Base-by-base conservation (phyloP, 2,329 filamentous ascomycete species). In the Dichotomopilus funicola region DNA sequence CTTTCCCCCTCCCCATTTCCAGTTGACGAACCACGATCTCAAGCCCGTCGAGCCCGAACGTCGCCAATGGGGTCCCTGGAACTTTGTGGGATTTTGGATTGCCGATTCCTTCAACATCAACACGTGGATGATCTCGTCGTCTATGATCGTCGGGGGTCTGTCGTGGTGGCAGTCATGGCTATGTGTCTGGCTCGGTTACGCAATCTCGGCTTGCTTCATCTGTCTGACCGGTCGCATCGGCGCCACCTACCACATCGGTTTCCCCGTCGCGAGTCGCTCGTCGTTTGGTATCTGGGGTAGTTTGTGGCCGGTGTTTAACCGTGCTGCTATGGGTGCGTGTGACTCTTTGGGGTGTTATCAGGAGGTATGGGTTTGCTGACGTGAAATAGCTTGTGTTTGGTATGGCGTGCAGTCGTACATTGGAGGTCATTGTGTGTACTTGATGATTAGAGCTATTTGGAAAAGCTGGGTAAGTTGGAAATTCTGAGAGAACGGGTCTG, bases 81-180 rank as follows among this genome's bases (percentile, higher is more conserved):
- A 95, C 71, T 96, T 91, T 68, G 87, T 95, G 42, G 88, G 83
- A 11, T 94, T 94, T 68, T 92, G 89, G 89, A 80, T 94, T 65
- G 86, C 88, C 35, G 88, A 92, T 71, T 87, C 83, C 0, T 90
- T 91, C 74, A 92, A 92, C 70, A 89, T 94, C 68, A 94, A 92
- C 71, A 94, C 89, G 1, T 95, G 89, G 91, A 95, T 95, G 89
- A 94, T 95, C 60, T 87, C 88, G 0, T 89, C 87, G 1, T 85
- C 87, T 40, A 91, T 90, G 81, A 89, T 95, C 37, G 80, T 86
- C 1, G 76, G 74, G 48, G 89, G 89, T 10, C 76, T 95, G 27
- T 89, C 88, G 6, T 95, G 90, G 90, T 95, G 90, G 90, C 89
- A 95, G 72, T 86, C 88, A 2, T 90, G 87, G 86, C 73, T 90